Base-by-base conservation (phyloP, 1,139 yeast species). In the Pneumocystis sp. region DNA sequence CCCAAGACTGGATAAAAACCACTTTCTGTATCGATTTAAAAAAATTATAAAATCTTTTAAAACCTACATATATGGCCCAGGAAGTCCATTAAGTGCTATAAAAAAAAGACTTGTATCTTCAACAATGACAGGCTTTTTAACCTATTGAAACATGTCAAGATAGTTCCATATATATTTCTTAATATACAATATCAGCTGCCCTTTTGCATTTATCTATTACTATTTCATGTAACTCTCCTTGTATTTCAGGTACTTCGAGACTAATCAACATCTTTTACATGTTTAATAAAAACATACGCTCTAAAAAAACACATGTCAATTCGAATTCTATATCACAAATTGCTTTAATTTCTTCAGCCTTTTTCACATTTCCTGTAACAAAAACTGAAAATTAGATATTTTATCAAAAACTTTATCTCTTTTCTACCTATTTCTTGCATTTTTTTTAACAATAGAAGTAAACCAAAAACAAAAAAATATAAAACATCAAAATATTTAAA, bases 61-160 rank as follows among this genome's bases (percentile, higher is more conserved):
- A 2, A 71, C 69, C 68, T 69, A 68, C 72, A 83, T 82, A 71
- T 83, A 83, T 0, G 98, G 97, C 8, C 99, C 99, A 0, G 99
- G 99, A 66, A 95, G 81, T 21, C 85, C 85, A 64, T 87, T 85
- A 74, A 87, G 81, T 1, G 96, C 96, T 66, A 81, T 81, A 75
- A 87, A 95, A 10, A 87, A 89, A 63, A 95, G 81, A 65, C 96
- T 91, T 0, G 98, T 95, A 73, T 95, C 99, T 74, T 95, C 99
- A 1, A 91, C 96, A 65, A 95, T 79, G 0, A 89, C 97, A 0
- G 97, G 95, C 0, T 90, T 91, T 1, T 77, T 74, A 7, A 82
- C 69, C 75, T 72, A 39, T 10, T 50, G 17, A 1, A 34, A 45
- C 25, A n/a, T 42, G 7, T 42, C 8, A 29, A 21, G 15, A 3